Base-by-base conservation (phyloP, 2,329 filamentous ascomycete genomes). In the Ophiosphaerella herpotricha region DNA sequence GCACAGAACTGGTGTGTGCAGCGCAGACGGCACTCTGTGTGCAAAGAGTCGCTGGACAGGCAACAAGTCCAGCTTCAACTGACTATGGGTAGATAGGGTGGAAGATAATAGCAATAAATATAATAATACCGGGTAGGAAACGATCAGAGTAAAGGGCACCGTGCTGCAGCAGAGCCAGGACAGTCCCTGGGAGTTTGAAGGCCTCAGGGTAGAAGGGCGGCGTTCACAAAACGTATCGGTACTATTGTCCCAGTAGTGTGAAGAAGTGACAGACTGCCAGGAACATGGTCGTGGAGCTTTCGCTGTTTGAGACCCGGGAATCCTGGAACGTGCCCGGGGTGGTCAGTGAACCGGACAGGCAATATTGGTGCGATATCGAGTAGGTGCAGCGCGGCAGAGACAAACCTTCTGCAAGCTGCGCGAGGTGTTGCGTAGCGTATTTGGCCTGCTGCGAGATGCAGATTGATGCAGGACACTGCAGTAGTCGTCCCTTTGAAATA, bases 251-350 rank as follows among this genome's bases (percentile, higher is more conserved):
- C 52, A 62, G 57, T 50, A 39, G 49, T 54, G 56, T 52, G 47
- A 58, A 61, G 47, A 58, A 61, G 52, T 52, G 54, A 62, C 59
- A 57, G 63, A 62, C 59, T 61, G 64, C 66, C 65, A 68, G 65
- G 63, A 57, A 68, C 66, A 65, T 68, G 62, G 66, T 64, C 62
- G 54, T 68, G 69, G 66, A 68, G 67, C 67, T 64, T 60, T 64
- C 66, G 58, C 61, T 65, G 66, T 70, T 66, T 68, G 66, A 70
- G 68, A 67, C 58, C 61, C 64, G 66, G 67, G 48, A 43, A 59
- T 56, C 61, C 58, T 61, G 57, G 50, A 47, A 54, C 53, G 36
- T 42, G 49, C 48, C 56, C 60, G 43, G 60, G 62, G 52, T 54
- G 54, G 54, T 60, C 52, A 53, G 57, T 55, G 56, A 57, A 60